Base-by-base conservation (phyloP, 352 stramenopile species). In the Pythium folliculosum region DNA sequence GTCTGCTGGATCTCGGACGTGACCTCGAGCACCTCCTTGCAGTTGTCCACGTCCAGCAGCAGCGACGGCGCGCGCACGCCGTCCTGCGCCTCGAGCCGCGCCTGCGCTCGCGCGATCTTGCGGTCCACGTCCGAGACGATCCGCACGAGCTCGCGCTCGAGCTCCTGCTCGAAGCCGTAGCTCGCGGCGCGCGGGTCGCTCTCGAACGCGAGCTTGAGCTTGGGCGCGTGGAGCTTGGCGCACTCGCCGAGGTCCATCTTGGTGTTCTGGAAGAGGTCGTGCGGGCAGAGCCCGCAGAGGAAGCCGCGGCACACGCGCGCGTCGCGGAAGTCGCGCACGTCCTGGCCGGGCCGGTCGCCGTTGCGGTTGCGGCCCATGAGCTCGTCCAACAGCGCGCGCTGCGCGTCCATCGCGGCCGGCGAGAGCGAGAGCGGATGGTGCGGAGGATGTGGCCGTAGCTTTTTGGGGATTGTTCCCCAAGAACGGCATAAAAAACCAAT, bases 341-440 rank as follows among this genome's bases (percentile, higher is more conserved):
- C 86, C 52, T 95, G 86, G n/a, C 92, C 72, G 5, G 88, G 85
- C 43, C 80, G 77, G 65, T 96, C 89, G 14, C 89, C 88, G 71
- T 97, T 92, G 63, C 91, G 87, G 76, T 97, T 97, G 9, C 91
- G 81, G 37, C 91, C 91, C 91, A 97, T 97, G 48, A 97, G 84
- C 56, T 84, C 80, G 73, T 97, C 91, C 55, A 97, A 77, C 55
- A 97, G 72, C 60, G 84, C 89, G 51, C 89, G 86, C 72, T 97
- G 89, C 30, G 77, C 82, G 60, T 97, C 89, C 84, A 96, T 92
- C 19, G 30, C 69, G 43, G 14, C 5, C n/a, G 30, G 14, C 30
- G 35, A n/a, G n/a, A n/a, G n/a, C n/a, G n/a, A n/a, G n/a, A n/a
- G 22, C 5, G 14, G 48, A 17, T 32, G 27, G 5, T 32, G 27